Evolutionary conservation across 495 filamentous ascomycete species (phyloP).

Genomic region (Aspergillus funiculosus): DNA sequence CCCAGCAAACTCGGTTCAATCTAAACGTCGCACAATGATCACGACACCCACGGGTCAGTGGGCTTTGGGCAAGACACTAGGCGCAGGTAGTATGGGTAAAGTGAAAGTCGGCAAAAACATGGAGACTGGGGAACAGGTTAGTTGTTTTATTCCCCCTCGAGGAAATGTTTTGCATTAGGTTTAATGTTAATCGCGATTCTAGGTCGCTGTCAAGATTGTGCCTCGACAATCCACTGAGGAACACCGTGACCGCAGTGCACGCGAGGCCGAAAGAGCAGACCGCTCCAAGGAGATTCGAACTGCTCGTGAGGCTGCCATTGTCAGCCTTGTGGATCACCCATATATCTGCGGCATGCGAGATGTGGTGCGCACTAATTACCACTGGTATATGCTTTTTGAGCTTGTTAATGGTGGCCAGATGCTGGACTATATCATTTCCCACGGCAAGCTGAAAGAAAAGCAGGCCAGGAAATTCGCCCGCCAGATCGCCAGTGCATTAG

Average conservation of each 20-base stretch:
- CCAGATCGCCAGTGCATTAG: constrained; percentile 95
- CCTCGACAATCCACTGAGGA: constrained; percentile 86
- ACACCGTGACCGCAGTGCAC: constrained; percentile 66
- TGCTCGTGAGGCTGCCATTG: constrained; percentile 92
- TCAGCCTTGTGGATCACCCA: constrained; percentile 88
- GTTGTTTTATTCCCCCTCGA: constrained; percentile 2
- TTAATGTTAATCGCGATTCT: constrained; percentile 18
- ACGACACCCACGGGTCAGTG: constrained; percentile 80
- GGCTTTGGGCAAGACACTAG: constrained; percentile 94
- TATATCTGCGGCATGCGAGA: constrained; percentile 97
- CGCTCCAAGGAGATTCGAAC: constrained; percentile 96
- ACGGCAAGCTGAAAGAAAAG: constrained; percentile 96
- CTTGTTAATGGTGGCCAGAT: constrained; percentile 99
- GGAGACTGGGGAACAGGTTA: constrained; percentile 75
- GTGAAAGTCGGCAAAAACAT: constrained; percentile 81
- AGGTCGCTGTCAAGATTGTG: constrained; percentile 98
- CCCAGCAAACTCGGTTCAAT: constrained; percentile 38
- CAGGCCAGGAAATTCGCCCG: constrained; percentile 96
- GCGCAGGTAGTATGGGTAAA: constrained; percentile 96
- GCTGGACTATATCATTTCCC: constrained; percentile 99
- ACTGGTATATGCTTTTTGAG: constrained; percentile 99
- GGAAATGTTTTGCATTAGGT: background rate
- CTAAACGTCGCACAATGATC: constrained; percentile 74
- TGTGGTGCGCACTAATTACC: constrained; percentile 89
- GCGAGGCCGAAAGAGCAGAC: constrained; percentile 81